Evolutionary conservation across 1,139 yeast species (phyloP).

Genomic region (Zygosaccharomyces pseudobailii): DNA sequence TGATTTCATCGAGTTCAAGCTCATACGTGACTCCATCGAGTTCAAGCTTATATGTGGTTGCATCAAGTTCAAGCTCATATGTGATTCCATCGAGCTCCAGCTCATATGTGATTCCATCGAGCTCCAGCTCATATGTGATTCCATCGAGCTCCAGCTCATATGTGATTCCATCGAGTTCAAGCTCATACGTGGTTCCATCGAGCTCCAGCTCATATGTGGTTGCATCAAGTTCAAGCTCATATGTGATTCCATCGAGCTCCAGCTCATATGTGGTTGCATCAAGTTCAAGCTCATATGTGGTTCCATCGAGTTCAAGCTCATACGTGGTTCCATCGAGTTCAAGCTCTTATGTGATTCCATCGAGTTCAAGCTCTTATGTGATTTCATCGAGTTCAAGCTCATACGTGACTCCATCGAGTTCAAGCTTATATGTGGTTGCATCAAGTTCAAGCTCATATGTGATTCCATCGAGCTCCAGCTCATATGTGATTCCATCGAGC

Average conservation of each 20-base stretch:
- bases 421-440: background rate
- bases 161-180: background rate
- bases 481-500: background rate
- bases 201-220: background rate
- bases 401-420: background rate
- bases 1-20: background rate
- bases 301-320: background rate
- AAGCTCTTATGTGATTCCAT: too few relatives aligned
- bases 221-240: background rate
- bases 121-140: too few relatives aligned
- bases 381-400: background rate
- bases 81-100: background rate
- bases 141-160: background rate
- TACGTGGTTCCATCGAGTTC: background rate
- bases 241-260: background rate
- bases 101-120: background rate
- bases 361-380: background rate
- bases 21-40: background rate
- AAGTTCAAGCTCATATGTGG: background rate
- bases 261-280: background rate
- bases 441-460: background rate
- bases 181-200: background rate
- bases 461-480: background rate
- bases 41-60: too few relatives aligned
- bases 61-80: background rate